These are phyloP conservation scores for Panicum hallii DNA, from an alignment of 202 grass and related monocot species.

Conservation along the genomic window DNA sequence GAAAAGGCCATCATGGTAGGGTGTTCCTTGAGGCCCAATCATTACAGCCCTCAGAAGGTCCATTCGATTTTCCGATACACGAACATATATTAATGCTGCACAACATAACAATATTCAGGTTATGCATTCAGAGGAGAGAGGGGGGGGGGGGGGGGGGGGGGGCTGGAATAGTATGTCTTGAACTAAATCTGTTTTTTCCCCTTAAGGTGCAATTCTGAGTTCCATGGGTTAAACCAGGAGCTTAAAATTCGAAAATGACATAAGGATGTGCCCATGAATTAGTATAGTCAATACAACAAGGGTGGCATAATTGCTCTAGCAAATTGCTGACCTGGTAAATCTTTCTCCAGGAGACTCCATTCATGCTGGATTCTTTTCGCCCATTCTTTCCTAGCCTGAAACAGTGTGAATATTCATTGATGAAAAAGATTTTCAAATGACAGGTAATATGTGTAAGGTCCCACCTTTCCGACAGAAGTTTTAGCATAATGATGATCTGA, in stretches of 20 bases:
- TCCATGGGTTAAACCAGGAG: constrained; percentile 12
- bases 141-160: too few relatives aligned
- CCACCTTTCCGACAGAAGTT: constrained; percentile 49
- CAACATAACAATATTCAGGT: constrained; percentile 14
- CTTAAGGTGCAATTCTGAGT: constrained; percentile 10
- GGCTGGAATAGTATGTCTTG: constrained; percentile 6
- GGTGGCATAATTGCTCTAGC: constrained; percentile 3
- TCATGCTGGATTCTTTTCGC: constrained; percentile 86
- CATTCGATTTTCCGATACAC: constrained; percentile 84
- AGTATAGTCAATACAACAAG: neutral
- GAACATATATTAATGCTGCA: constrained; percentile 80
- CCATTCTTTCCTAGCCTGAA: constrained; percentile 80
- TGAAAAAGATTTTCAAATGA: neutral
- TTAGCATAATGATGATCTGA: constrained; percentile 80
- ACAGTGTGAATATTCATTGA: constrained; percentile 1
- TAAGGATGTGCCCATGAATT: neutral
- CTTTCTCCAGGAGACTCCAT: constrained; percentile 85
- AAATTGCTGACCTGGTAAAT: constrained; percentile 76
- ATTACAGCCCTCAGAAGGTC: constrained; percentile 90
- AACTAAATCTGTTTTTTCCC: neutral
- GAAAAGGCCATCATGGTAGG: constrained; percentile 93
- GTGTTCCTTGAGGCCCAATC: constrained; percentile 83
- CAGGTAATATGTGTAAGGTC: constrained; percentile 26
- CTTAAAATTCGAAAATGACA: neutral
- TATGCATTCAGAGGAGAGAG: neutral